Base-by-base conservation (phyloP, 306 rosid genomes). In the Canavalia gladiata region DNA sequence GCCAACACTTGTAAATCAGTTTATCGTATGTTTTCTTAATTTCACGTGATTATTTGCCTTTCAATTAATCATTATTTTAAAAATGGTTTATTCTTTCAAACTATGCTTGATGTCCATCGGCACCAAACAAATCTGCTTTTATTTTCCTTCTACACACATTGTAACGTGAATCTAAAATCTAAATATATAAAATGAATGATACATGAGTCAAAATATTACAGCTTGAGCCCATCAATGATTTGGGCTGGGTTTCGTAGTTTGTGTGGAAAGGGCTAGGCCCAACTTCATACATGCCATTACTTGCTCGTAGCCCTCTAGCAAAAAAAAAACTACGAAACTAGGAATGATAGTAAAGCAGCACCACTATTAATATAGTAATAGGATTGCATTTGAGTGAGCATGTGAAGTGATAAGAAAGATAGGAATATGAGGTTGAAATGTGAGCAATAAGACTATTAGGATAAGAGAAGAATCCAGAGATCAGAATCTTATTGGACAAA, bases 391-490 rank as follows among this genome's bases (percentile, higher is more conserved):
- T 18, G 25, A 18, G 25, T 18, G 25, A 18, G 25, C 25, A 18
- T 18, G 25, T 18, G 25, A 86, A 76, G 84, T 51, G 96, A 91
- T 93, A 88, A 90, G 97, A 86, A 85, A 8, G 12, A 11, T 45
- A 43, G 54, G 76, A 83, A 86, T 49, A 77, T 86, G 88, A 87
- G 98, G 98, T 82, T 64, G 55, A 81, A 11, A 84, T 56, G 37
- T 57, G 54, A 89, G 65, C 78, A 18, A 18, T 54, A 74, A 51
- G 57, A 12, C 68, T 6, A 7, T 86, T 50, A 1, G 64, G 98
- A 94, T 94, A 92, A 94, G 94, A 83, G 77, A 52, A 89, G 83
- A 92, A 91, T 92, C 98, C 82, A 52, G 49, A 87, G 28, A 63
- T 4, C 82, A 39, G 86, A 84, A 50, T 81, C 79, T 72, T 8